Evolutionary conservation across 169 alveolate genomes (phyloP), one percentile per base, ranked within the genome.

Genomic region (Plasmodium sp.): DNA sequence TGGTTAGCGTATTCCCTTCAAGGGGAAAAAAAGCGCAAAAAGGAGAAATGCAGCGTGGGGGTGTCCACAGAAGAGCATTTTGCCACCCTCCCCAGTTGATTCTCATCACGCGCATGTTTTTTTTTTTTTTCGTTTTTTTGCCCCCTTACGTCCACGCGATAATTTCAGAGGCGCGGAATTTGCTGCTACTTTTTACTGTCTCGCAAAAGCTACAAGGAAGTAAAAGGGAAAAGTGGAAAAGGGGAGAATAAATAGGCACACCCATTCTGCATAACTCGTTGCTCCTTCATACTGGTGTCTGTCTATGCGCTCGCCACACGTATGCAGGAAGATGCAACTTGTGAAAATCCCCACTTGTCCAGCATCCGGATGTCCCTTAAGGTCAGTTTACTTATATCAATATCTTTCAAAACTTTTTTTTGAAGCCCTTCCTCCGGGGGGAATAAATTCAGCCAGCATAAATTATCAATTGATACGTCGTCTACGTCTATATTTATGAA

Each of bases 351-450:
- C 34, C 33, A 88, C 94, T 88, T 88, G 83, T 88, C 90, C 88
- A 88, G 41, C 27, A 88, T 88, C 7, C 88, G 88, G 22, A 73
- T 88, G 51, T 88, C 94, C 67, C 82, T 67, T 88, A 34, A 79
- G 18, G 94, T 79, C 74, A 88, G 72, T 77, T 88, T 88, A 22
- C 33, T 77, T 54, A 75, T 54, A 43, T 88, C 94, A 2, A 43
- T 88, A 22, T 88, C 84, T 58, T 88, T 88, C 62, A 88, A 77
- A 79, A 62, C 83, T 4, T 88, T 41, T 88, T 88, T 88, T 43
- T 62, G 22, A 79, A 88, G 43, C n/a, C 75, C 94, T 80, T 88
- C 88, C n/a, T 88, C 94, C 12, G 94, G 94, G 34, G 79, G 31
- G 48, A 88, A 88, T 31, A 88, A 34, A 79, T 58, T 88, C 41